Evolutionary conservation across 2,329 filamentous ascomycete genomes (phyloP), one percentile per base, ranked within the genome.

Genomic region (Didymosphaeria variabile): DNA sequence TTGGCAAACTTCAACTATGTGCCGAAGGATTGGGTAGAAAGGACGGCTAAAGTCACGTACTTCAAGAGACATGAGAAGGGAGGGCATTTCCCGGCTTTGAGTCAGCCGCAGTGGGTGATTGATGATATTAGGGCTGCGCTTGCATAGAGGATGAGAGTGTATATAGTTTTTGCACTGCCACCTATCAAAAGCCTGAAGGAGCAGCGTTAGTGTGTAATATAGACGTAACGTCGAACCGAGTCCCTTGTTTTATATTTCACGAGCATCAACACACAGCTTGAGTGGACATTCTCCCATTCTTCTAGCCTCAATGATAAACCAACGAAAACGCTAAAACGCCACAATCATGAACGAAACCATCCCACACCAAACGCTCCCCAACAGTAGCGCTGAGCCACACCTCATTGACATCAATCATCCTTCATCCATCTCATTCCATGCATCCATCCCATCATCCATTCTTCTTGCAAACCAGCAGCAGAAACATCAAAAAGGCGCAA

Each of bases 31-130:
- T 60, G 51, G 51, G 36, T 60, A 1, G 58, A 60, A 51, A 15
- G 58, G 17, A 32, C 36, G 8, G 51, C 58, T 8, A 56, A 60
- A 31, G 58, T 60, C 17, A 60, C 52, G 32, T 60, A 55, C n/a
- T 60, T 55, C 21, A 26, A 21, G 23, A 21, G 58, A 4, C 52
- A 60, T 50, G 52, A 47, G 12, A 34, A 17, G 17, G 58, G 58
- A 3, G 58, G 32, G n/a, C 55, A 58, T 52, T 58, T 58, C 34
- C 55, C 55, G 46, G 55, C 55, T 10, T 15, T 44, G 55, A 44
- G 36, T 19, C 12, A 32, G 55, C 55, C 55, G 8, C 19, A 52
- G 26, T 32, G 4, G 47, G 55, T 58, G 12, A 23, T 58, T 12
- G 55, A 45, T 10, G 55, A 52, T 45, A 23, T 58, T 1, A 44